A percentile compares a stretch with the other conserved stretches of the same genome.
Evolutionary conservation across 2,329 filamentous ascomycete species (phyloP).

Genomic region (Fusarium sublunatum): DNA sequence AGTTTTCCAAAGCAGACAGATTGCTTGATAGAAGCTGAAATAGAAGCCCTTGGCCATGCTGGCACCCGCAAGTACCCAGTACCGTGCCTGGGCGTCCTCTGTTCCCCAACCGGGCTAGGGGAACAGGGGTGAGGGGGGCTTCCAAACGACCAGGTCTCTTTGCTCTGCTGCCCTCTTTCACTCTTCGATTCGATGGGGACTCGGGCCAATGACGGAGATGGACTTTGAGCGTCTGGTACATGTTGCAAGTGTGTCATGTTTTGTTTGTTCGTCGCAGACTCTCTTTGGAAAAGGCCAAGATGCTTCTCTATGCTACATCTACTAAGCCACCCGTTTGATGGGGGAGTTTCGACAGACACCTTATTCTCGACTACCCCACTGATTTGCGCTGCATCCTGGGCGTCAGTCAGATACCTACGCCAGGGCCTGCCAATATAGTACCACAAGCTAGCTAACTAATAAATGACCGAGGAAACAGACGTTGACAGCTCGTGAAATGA

Average conservation of each 20-base stretch:
- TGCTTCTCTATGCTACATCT: neutral
- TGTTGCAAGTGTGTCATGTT: conserved; percentile 35
- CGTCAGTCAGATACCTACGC: neutral
- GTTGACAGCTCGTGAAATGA: conserved; percentile 19
- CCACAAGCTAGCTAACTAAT: conserved; percentile 7
- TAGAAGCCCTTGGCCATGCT: conserved; percentile 24
- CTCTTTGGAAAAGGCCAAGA: neutral
- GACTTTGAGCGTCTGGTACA: conserved; percentile 21
- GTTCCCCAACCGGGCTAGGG: conserved; percentile 31
- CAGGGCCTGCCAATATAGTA: conserved; percentile 17
- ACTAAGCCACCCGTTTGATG: conserved; percentile 11
- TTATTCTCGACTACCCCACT: conserved; percentile 25
- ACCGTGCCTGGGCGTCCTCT: conserved; percentile 25
- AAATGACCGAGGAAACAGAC: neutral
- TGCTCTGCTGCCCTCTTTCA: neutral
- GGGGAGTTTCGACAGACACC: conserved; percentile 9
- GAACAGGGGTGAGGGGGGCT: conserved; percentile 36
- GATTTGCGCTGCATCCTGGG: conserved; percentile 30
- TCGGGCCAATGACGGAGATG: conserved; percentile 25
- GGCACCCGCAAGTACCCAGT: conserved; percentile 30
- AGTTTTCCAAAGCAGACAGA: neutral
- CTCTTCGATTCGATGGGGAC: conserved; percentile 20
- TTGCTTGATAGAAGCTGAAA: conserved; percentile 23
- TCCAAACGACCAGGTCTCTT: conserved; percentile 28
- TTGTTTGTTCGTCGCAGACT: conserved; percentile 24